These are phyloP conservation scores for Asterionellopsis glacialis DNA, from an alignment of 108 stramenopile species.

Conservation along the genomic window DNA sequence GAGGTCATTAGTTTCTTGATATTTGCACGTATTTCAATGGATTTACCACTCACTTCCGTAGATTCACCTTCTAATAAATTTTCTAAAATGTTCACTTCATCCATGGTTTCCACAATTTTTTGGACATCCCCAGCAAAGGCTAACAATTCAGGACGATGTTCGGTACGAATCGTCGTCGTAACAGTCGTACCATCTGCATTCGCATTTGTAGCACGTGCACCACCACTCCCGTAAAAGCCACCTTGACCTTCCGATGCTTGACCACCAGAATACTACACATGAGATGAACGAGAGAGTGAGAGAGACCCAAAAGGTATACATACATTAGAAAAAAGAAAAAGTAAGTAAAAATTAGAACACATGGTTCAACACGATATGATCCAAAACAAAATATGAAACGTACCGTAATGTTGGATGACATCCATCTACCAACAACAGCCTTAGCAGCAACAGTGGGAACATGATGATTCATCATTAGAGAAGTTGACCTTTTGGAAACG, in stretches of 20 bases:
- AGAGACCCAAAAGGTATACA: too few species aligned
- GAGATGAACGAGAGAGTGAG: too few species aligned
- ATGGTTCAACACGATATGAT: too few species aligned
- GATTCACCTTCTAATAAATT: constrained; percentile 28
- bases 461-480: too few species aligned
- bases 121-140: constrained; percentile 58
- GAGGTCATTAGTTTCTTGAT: constrained; percentile 70
- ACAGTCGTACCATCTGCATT: too few species aligned
- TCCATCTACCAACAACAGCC: too few species aligned
- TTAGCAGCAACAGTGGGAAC: too few species aligned
- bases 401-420: too few species aligned
- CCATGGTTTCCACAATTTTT: constrained; percentile 45
- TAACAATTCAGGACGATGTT: constrained; percentile 45
- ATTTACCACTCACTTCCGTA: not conserved
- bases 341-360: too few species aligned
- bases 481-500: too few species aligned
- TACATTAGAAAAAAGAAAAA: too few species aligned
- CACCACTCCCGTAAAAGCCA: constrained; percentile 73
- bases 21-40: constrained; percentile 38
- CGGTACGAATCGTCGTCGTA: constrained; percentile 15
- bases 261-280: constrained; percentile 47
- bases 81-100: constrained; percentile 46
- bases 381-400: too few species aligned
- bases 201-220: constrained; percentile 35
- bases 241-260: constrained; percentile 75